Evolutionary conservation across 2,329 filamentous ascomycete species (phyloP).

Genomic region (Penicillium sp.): DNA sequence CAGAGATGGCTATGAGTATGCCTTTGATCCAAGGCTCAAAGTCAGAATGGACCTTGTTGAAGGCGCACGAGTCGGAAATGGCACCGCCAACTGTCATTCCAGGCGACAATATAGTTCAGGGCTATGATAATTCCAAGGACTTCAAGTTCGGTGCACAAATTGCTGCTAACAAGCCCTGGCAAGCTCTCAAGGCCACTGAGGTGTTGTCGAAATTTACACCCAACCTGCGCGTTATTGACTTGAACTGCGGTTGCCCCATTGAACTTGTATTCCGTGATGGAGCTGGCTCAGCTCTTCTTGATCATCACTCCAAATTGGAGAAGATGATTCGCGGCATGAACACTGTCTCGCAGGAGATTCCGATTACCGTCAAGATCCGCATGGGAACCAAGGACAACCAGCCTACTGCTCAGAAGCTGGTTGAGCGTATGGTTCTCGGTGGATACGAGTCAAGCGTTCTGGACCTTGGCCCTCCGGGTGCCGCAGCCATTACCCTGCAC

Average conservation of each 20-base stretch:
- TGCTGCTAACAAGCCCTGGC: conserved; percentile 86
- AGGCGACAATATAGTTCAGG: conserved; percentile 59
- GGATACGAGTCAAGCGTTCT: conserved; percentile 66
- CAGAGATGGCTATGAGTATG: conserved; percentile 94
- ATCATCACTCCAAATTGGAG: conserved; percentile 81
- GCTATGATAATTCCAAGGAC: conserved; percentile 80
- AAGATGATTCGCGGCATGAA: conserved; percentile 98
- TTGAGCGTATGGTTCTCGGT: conserved; percentile 80
- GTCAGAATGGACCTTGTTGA: conserved; percentile 91
- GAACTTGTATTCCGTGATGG: conserved; percentile 88
- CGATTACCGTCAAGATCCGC: conserved; percentile 91
- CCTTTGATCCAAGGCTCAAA: conserved; percentile 87
- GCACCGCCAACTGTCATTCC: conserved; percentile 66
- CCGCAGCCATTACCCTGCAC: conserved; percentile 93
- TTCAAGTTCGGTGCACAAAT: conserved; percentile 91
- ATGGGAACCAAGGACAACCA: conserved; percentile 80
- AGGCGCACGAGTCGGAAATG: conserved; percentile 82
- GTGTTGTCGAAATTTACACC: conserved; percentile 74
- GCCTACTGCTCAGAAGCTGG: conserved; percentile 76
- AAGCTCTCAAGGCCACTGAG: conserved; percentile 85
- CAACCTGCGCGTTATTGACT: conserved; percentile 82
- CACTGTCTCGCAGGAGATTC: conserved; percentile 81
- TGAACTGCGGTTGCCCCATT: conserved; percentile 97
- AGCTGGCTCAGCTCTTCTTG: conserved; percentile 88
- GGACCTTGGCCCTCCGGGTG: conserved; percentile 72